Percentiles rank a stretch among this genome's conserved stretches.
Conservation (phyloP, 495 filamentous ascomycete species). For the Hypoxylon lienhwacheense region DNA sequence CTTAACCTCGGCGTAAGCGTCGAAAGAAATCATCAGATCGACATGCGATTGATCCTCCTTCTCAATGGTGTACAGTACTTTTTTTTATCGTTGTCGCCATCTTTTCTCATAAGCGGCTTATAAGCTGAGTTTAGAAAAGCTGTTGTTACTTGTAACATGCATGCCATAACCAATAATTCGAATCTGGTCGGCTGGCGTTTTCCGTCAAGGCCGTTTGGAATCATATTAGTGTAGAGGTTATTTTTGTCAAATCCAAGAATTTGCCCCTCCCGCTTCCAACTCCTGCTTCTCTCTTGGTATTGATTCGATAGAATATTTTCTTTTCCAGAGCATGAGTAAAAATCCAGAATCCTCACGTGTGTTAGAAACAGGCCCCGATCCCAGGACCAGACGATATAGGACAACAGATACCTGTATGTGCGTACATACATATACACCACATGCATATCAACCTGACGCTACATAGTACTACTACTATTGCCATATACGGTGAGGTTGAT, state of each 20-base stretch:
- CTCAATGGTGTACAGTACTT: too few relatives aligned
- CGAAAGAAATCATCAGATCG: constrained; percentile 24
- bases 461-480: too few relatives aligned
- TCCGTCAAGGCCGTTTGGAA: too few relatives aligned
- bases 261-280: constrained; percentile 4
- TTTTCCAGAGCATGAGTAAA: constrained; percentile 19
- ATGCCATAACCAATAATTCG: too few relatives aligned
- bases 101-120: not conserved
- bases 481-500: constrained; percentile 32
- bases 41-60: constrained; percentile 19
- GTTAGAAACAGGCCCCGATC: constrained; percentile 21
- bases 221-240: constrained; percentile 15
- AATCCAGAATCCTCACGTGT: constrained; percentile 19
- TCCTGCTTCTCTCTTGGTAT: constrained; percentile 6
- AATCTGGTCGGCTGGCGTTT: constrained; percentile 6
- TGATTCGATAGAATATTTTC: constrained; percentile 23
- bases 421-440: too few relatives aligned
- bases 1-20: not conserved
- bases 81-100: not conserved
- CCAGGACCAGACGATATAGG: constrained; percentile 27
- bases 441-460: constrained; percentile 35
- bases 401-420: too few relatives aligned
- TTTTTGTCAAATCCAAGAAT: constrained; percentile 24
- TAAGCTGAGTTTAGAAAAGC: not conserved
- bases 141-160: not conserved